Evolutionary conservation across 2,329 filamentous ascomycete species (phyloP), one percentile per base, ranked within the genome.

Genomic region (Trichoderma sp.): DNA sequence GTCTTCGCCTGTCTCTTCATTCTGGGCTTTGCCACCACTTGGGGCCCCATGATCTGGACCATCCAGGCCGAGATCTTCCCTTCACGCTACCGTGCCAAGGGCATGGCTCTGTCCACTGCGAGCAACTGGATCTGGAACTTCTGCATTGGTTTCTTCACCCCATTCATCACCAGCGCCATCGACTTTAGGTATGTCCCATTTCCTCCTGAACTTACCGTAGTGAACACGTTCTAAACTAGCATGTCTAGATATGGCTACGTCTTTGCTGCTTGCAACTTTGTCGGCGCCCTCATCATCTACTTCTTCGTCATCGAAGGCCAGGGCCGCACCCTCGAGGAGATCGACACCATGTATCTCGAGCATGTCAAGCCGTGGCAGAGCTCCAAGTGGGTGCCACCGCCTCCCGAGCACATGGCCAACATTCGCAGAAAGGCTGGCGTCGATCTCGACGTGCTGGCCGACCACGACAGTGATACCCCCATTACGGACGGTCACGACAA

Each of bases 301-400:
- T 90, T 93, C 77, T 92, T 92, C 74, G 84, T 93, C 60, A 86
- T 90, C 64, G 90, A 93, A 74, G 88, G 85, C 52, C 88, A 90
- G 72, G 90, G 88, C 60, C 84, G 90, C 6, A 88, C 86, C 0
- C 81, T 94, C 1, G 91, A 94, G 77, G 90, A 93, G 74, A 90
- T 94, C 63, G 91, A 94, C 71, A 89, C 87, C 55, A 90, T 91
- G 88, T 93, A 92, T 69, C 80, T 91, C 43, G 80, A 88, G 57
- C 78, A 79, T 28, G 87, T 91, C 19, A 84, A 79, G 69, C 88
- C 89, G 0, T 85, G 85, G 78, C 84, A 86, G 79, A 88, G 85
- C 70, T 74, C 78, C 52, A 78, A 82, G 67, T 90, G 84, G 84
- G 69, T 77, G 5, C 73, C 80, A 0, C 80, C 80, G 0, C 73